phyloP scores from a whole-genome alignment of 2,329 filamentous ascomycete genomes.

The Claviceps purpurea region DNA sequence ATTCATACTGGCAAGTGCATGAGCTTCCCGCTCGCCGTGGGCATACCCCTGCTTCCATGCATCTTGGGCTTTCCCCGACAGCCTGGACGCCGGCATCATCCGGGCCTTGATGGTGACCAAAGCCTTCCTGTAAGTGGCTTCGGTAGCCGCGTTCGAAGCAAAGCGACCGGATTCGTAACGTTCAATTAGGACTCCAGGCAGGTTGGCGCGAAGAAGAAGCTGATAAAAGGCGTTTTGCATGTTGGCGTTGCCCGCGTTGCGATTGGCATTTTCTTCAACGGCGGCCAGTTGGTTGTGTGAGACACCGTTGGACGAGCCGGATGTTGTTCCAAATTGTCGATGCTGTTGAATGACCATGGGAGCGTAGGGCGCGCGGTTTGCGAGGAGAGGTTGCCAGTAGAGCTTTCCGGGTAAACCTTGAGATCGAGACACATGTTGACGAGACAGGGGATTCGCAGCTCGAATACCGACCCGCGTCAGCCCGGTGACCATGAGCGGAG shows the following conservation, averaged over 20 bases:
- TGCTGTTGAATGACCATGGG: slow-evolving; percentile 10
- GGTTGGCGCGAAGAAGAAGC: slow-evolving; percentile 76
- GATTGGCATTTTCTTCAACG: slow-evolving; percentile 83
- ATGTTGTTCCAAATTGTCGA: slow-evolving; percentile 16
- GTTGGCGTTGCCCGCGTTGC: slow-evolving; percentile 74
- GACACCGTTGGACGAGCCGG: slow-evolving; percentile 33
- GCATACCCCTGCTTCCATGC: slow-evolving; percentile 15
- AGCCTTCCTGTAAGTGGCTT: slow-evolving; percentile 66
- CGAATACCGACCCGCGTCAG: slow-evolving; percentile 17
- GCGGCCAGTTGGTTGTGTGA: slow-evolving; percentile 61
- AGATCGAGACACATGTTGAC: slow-evolving; percentile 14
- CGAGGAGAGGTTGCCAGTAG: slow-evolving; percentile 9
- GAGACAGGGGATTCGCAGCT: slow-evolving; percentile 15
- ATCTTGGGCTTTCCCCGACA: slow-evolving; percentile 12
- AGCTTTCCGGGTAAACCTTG: slow-evolving; percentile 4
- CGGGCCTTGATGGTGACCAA: slow-evolving; percentile 29
- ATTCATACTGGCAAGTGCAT: slow-evolving; percentile 17
- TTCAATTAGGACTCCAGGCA: slow-evolving; percentile 86
- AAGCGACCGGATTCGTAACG: slow-evolving; percentile 78
- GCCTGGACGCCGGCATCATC: slow-evolving; percentile 12
- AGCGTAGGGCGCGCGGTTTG: slow-evolving; percentile 8
- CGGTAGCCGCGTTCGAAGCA: slow-evolving; percentile 65
- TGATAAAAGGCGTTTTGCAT: slow-evolving; percentile 92
- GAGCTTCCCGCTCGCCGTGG: slow-evolving; percentile 16
- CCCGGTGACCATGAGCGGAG: slow-evolving; percentile 11